These are phyloP conservation scores for Citrus australasica DNA, from an alignment of 345 rosid genomes.

Conservation along the genomic window DNA sequence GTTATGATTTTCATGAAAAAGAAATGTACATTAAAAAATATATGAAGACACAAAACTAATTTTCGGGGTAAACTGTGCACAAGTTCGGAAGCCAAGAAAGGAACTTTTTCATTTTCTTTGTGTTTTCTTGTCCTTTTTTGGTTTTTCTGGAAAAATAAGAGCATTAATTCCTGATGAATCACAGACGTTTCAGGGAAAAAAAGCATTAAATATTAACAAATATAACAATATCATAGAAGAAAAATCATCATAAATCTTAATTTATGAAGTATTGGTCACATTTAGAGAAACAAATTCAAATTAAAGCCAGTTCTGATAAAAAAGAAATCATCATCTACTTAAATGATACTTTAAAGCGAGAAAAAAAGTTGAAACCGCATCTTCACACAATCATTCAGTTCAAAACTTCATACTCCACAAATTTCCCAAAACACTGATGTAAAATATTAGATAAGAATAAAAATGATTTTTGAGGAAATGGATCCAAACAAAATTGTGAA, in stretches of 20 bases:
- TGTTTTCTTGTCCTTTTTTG: neutral
- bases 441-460: neutral
- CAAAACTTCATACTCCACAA: neutral
- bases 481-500: neutral
- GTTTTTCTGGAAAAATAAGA: neutral
- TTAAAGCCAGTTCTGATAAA: neutral
- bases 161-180: neutral
- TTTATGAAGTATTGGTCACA: neutral
- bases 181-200: no score
- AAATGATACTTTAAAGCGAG: neutral
- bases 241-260: neutral
- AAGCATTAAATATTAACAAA: neutral
- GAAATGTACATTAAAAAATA: neutral
- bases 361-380: neutral
- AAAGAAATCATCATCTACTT: neutral
- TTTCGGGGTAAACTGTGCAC: neutral
- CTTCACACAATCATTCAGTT: neutral
- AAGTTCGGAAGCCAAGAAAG: neutral
- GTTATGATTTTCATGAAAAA: neutral
- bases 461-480: neutral
- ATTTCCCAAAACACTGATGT: neutral
- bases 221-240: neutral
- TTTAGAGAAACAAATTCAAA: neutral
- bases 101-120: neutral
- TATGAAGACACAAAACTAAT: neutral